Conservation (phyloP, 768 basidiomycete species). For the Dentipellis sp. region DNA sequence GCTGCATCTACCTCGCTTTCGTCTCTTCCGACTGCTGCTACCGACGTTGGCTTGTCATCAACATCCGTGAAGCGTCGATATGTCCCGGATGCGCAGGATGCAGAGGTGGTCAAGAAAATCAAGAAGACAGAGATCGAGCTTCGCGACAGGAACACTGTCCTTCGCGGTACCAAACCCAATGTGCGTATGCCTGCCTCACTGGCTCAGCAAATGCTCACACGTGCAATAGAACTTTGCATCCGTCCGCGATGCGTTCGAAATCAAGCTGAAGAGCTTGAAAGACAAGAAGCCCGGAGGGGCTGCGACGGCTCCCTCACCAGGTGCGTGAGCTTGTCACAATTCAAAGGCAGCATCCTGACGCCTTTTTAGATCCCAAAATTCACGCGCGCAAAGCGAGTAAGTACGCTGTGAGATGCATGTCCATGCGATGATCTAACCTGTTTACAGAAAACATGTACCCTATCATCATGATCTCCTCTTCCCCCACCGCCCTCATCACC, state of each 20-base stretch:
- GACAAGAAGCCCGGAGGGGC: constrained; percentile 50
- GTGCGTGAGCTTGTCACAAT: constrained; percentile 9
- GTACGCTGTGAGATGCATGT: background rate
- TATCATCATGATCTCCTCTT: constrained; percentile 96
- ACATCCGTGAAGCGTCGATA: constrained; percentile 68
- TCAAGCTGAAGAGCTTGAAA: constrained; percentile 72
- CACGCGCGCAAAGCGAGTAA: constrained; percentile 61
- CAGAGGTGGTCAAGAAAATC: constrained; percentile 84
- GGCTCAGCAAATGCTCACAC: background rate
- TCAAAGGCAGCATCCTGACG: background rate
- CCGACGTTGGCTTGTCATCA: constrained; percentile 19
- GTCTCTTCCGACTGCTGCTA: constrained; percentile 8
- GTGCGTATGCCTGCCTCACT: constrained; percentile 33
- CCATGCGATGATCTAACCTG: background rate
- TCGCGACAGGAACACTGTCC: constrained; percentile 70
- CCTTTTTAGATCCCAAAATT: constrained; percentile 40
- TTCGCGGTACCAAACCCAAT: constrained; percentile 77
- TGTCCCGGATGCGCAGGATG: constrained; percentile 66
- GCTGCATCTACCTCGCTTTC: constrained; percentile 9
- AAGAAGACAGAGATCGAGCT: constrained; percentile 69
- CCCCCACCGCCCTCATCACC: constrained; percentile 88
- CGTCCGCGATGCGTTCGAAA: constrained; percentile 54
- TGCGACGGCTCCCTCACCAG: constrained; percentile 28
- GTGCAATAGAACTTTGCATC: constrained; percentile 68
- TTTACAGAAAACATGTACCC: constrained; percentile 69